Percentiles rank a stretch among this genome's conserved stretches.
These are phyloP conservation scores for Dendrothele bispora DNA, from an alignment of 768 basidiomycete species.

Conservation along the genomic window DNA sequence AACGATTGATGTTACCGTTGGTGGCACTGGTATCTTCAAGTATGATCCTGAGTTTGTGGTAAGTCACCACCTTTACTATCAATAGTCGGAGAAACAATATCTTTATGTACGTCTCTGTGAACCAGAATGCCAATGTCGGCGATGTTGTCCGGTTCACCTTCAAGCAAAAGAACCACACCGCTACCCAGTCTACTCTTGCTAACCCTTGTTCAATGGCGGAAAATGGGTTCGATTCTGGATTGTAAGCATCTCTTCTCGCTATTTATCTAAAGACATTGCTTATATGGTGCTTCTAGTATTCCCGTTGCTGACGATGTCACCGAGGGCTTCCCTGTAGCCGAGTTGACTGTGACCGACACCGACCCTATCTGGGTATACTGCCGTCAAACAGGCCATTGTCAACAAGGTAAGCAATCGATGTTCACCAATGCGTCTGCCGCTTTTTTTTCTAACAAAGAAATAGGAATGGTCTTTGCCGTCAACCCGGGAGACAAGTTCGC, in stretches of 20 bases:
- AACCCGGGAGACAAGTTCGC: slow-evolving; percentile 57
- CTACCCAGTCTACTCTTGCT: slow-evolving; percentile 54
- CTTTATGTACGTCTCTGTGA: background rate
- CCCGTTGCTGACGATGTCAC: slow-evolving; percentile 44
- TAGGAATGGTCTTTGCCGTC: slow-evolving; percentile 71
- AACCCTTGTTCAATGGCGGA: slow-evolving; percentile 41
- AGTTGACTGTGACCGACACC: slow-evolving; percentile 38
- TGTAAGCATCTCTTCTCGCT: slow-evolving; percentile 37
- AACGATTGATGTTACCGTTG: slow-evolving; percentile 45
- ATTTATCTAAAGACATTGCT: background rate
- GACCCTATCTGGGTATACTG: slow-evolving; percentile 63
- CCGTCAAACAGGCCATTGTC: slow-evolving; percentile 54
- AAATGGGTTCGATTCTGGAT: slow-evolving; percentile 58
- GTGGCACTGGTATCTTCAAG: slow-evolving; percentile 36
- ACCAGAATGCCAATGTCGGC: slow-evolving; percentile 46
- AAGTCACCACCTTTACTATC: slow-evolving; percentile 17
- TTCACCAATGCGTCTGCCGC: background rate
- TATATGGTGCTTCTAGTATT: slow-evolving; percentile 29
- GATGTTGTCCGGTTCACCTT: slow-evolving; percentile 53
- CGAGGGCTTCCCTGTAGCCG: slow-evolving; percentile 43
- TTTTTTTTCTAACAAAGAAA: slow-evolving; percentile 11
- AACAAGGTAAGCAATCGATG: slow-evolving; percentile 17
- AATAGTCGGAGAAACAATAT: background rate
- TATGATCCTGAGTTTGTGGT: slow-evolving; percentile 43
- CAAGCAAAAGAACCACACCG: slow-evolving; percentile 58